Conservation (phyloP, 495 filamentous ascomycete species). For the Lasiosphaeria miniovina region DNA sequence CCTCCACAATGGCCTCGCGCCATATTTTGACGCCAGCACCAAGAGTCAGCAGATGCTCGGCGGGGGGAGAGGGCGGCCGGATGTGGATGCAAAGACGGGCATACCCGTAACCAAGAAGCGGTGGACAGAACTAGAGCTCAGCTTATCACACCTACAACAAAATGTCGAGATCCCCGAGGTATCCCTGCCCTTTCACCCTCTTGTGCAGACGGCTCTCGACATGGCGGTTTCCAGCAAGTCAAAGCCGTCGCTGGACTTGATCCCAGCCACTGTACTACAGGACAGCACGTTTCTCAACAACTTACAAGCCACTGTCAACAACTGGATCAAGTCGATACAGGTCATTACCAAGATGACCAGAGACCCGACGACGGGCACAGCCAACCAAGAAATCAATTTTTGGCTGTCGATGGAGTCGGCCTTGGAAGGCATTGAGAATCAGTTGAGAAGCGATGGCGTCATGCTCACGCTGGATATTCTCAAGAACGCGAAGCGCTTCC, state of each 20-base stretch:
- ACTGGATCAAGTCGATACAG: conserved; percentile 97
- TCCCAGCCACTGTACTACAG: conserved; percentile 66
- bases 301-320: conserved; percentile 87
- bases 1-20: conserved; percentile 81
- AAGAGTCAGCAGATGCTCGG: conserved; percentile 71
- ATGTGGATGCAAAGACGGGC: conserved; percentile 86
- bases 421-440: conserved; percentile 82
- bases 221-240: conserved; percentile 61
- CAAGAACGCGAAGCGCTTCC: conserved; percentile 91
- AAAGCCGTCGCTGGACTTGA: conserved; percentile 70
- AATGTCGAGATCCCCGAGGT: conserved; percentile 96
- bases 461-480: conserved; percentile 89
- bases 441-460: conserved; percentile 85
- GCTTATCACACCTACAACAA: conserved; percentile 85
- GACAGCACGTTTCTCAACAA: conserved; percentile 92
- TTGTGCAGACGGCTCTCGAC: conserved; percentile 79
- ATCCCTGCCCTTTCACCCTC: conserved; percentile 76
- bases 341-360: conserved; percentile 92
- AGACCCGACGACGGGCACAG: conserved; percentile 82
- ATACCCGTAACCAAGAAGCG: conserved; percentile 96
- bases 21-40: conserved; percentile 93
- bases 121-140: conserved; percentile 87
- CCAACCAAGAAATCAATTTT: conserved; percentile 96
- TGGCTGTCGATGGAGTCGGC: conserved; percentile 95
- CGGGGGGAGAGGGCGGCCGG: conserved; percentile 64